Percentiles rank a stretch among this genome's conserved stretches.
These are phyloP conservation scores for Mycena maculata DNA, from an alignment of 768 basidiomycete genomes.

Conservation along the genomic window DNA sequence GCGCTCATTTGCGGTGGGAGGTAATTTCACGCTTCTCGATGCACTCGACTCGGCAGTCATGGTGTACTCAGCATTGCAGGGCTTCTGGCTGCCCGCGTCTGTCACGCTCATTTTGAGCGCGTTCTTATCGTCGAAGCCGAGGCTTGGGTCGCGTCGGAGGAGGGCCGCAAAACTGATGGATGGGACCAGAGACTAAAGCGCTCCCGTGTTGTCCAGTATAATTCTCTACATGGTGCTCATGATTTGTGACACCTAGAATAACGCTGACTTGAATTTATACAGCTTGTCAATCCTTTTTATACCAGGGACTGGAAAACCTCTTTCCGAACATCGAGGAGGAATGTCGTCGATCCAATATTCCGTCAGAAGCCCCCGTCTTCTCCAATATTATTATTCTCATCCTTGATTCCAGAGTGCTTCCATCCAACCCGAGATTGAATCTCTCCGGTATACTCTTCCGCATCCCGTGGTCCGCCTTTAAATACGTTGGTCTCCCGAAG, in stretches of 20 bases:
- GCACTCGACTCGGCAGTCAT: too few relatives aligned
- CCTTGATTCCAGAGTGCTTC: background rate
- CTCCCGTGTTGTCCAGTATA: constrained; percentile 41
- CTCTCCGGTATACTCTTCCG: background rate
- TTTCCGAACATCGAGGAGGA: background rate
- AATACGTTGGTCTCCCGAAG: constrained; percentile 1
- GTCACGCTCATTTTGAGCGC: constrained; percentile 45
- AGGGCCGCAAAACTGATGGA: constrained; percentile 31
- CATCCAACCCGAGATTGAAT: background rate
- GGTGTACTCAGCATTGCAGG: constrained; percentile 40
- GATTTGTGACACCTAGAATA: too few relatives aligned
- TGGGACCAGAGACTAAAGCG: constrained; percentile 31
- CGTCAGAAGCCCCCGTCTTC: too few relatives aligned
- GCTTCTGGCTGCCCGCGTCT: constrained; percentile 44
- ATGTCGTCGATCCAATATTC: background rate
- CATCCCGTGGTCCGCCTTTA: background rate
- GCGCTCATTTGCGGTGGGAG: constrained; percentile 17
- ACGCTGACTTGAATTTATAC: too few relatives aligned
- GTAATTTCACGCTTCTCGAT: constrained; percentile 4
- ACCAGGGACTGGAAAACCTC: background rate
- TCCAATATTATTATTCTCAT: too few relatives aligned
- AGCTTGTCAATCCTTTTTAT: background rate
- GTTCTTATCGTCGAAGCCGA: constrained; percentile 48
- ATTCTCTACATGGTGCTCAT: constrained; percentile 35
- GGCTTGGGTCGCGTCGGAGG: constrained; percentile 37